Evolutionary conservation across 352 stramenopile genomes (phyloP).

Genomic region (Blastocystis sp.): DNA sequence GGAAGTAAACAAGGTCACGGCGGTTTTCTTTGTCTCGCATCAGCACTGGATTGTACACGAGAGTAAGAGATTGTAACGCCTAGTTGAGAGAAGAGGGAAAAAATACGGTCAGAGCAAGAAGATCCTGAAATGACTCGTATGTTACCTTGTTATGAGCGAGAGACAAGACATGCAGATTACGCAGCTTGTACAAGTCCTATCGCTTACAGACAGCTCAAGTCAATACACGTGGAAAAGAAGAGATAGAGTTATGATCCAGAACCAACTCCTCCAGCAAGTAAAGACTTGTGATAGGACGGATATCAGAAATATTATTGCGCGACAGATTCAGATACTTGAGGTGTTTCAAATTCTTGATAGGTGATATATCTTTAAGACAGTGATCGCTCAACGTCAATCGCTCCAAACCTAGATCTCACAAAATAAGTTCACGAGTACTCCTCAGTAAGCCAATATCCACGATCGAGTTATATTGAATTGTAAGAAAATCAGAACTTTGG

Average conservation of each 20-base stretch:
- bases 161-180: neutral
- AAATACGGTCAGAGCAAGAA: slow-evolving; percentile 17
- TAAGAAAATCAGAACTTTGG: neutral
- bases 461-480: neutral
- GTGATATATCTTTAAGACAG: neutral
- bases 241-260: slow-evolving; percentile 27
- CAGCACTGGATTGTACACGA: slow-evolving; percentile 21
- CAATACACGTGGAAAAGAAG: neutral
- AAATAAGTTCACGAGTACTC: neutral
- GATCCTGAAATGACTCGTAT: slow-evolving; percentile 43
- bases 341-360: neutral
- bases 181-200: slow-evolving; percentile 52
- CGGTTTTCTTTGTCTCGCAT: slow-evolving; percentile 53
- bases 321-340: slow-evolving; percentile 56
- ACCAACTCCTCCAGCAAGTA: slow-evolving; percentile 6
- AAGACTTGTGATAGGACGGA: slow-evolving; percentile 1
- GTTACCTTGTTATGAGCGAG: slow-evolving; percentile 28
- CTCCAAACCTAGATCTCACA: slow-evolving; percentile 2
- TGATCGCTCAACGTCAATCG: slow-evolving; percentile 32
- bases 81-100: neutral
- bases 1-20: slow-evolving; percentile 30
- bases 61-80: slow-evolving; percentile 1
- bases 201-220: neutral
- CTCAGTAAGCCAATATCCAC: neutral
- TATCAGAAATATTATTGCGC: neutral